Conservation (phyloP, 257 asterid genomes). For the Solanum gandarillasii region DNA sequence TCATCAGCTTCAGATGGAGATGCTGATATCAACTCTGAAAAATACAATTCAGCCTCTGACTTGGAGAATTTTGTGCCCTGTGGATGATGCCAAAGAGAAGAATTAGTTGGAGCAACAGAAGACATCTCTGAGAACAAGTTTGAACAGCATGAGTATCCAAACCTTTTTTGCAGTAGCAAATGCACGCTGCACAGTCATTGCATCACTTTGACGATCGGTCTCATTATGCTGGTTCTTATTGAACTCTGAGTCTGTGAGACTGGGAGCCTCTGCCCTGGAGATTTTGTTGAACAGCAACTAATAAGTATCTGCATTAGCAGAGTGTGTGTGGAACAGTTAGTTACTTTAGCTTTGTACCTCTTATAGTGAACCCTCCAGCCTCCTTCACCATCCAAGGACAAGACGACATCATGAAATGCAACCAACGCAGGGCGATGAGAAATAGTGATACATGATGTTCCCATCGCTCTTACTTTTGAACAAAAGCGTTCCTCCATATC, state of each 20-base stretch:
- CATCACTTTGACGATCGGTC: conserved; percentile 82
- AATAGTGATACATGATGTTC: conserved; percentile 95
- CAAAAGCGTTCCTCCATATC: conserved; percentile 99
- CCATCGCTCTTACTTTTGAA: conserved; percentile 95
- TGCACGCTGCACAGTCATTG: conserved; percentile 87
- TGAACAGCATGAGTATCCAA: background rate
- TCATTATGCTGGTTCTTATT: conserved; percentile 35
- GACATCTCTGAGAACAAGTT: background rate
- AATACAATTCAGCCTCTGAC: conserved; percentile 49
- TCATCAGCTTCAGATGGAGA: conserved; percentile 40
- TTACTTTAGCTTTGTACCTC: conserved; percentile 32
- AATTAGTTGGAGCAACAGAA: conserved; percentile 7
- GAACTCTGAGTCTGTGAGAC: conserved; percentile 44
- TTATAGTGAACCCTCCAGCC: conserved; percentile 89
- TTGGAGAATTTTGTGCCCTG: conserved; percentile 68
- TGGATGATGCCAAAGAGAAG: conserved; percentile 10
- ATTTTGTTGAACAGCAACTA: conserved; percentile 7
- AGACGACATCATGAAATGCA: conserved; percentile 93
- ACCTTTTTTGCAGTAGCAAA: conserved; percentile 78
- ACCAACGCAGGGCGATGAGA: conserved; percentile 99
- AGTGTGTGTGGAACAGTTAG: background rate
- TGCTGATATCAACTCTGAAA: conserved; percentile 56
- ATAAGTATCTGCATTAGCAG: conserved; percentile 2
- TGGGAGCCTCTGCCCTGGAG: conserved; percentile 59
- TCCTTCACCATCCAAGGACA: conserved; percentile 99